Percentiles rank a stretch among this genome's conserved stretches.
Evolutionary conservation across 257 asterid species (phyloP).

Genomic region (Paulownia fortunei): DNA sequence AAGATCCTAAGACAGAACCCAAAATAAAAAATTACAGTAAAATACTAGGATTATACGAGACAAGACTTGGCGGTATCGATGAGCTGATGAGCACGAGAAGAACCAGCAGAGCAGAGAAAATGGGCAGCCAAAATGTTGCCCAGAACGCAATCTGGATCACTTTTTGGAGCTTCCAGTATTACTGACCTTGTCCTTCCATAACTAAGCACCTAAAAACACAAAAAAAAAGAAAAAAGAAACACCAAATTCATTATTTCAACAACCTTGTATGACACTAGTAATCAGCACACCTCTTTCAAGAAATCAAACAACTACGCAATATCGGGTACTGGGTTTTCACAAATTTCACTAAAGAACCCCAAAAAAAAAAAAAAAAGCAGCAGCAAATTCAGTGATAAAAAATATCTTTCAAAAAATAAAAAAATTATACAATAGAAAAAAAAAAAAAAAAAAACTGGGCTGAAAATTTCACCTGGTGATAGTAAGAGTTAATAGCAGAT

Average conservation of each 20-base stretch:
- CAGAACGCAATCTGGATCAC: constrained; percentile 86
- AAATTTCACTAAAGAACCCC: not conserved
- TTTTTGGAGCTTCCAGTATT: constrained; percentile 83
- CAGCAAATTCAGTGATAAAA: not conserved
- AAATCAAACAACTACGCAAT: constrained; percentile 8
- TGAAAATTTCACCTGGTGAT: constrained; percentile 61
- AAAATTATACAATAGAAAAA: not conserved
- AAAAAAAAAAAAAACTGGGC: not conserved
- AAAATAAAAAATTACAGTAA: not conserved
- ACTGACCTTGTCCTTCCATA: constrained; percentile 84
- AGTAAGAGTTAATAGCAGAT: constrained; percentile 79
- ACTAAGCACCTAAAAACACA: constrained; percentile 61
- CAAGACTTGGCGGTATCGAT: constrained; percentile 72
- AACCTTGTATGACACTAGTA: not conserved
- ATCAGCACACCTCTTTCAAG: constrained; percentile 18
- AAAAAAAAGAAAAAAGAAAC: not conserved
- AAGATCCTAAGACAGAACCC: not conserved
- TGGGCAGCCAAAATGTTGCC: constrained; percentile 87
- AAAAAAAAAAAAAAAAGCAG: not conserved
- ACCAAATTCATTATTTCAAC: not conserved
- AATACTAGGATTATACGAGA: constrained; percentile 51
- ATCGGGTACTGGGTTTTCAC: constrained; percentile 1
- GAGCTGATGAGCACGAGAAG: constrained; percentile 53
- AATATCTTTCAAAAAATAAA: constrained; percentile 2
- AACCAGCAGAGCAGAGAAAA: constrained; percentile 59